Percentiles rank a stretch among this genome's conserved stretches.
These are phyloP conservation scores for Tolypocladium capitatum DNA, from an alignment of 2,329 filamentous ascomycete genomes.

Conservation along the genomic window DNA sequence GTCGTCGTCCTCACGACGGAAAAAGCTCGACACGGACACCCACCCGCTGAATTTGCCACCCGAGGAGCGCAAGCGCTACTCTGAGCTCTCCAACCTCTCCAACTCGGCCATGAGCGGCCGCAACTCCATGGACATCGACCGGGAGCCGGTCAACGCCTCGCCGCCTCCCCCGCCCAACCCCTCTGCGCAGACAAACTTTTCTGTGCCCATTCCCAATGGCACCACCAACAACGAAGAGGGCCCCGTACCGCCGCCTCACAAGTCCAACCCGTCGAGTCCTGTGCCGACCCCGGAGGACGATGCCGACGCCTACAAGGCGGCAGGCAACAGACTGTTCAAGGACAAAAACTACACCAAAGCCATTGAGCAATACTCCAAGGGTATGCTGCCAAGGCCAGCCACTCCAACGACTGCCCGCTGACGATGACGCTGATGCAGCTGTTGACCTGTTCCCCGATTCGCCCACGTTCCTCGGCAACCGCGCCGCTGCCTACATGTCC, in stretches of 20 bases:
- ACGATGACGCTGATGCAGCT: conserved; percentile 31
- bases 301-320: conserved; percentile 81
- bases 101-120: conserved; percentile 42
- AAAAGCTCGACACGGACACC: conserved; percentile 52
- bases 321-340: conserved; percentile 96
- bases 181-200: conserved; percentile 30
- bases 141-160: conserved; percentile 41
- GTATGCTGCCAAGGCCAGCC: conserved; percentile 34
- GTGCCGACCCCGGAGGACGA: conserved; percentile 49
- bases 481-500: conserved; percentile 87
- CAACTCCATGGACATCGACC: conserved; percentile 66
- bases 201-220: conserved; percentile 39
- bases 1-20: conserved; percentile 32
- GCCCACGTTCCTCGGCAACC: conserved; percentile 84
- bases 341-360: conserved; percentile 79
- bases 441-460: conserved; percentile 78
- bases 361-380: conserved; percentile 89
- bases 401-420: conserved; percentile 4
- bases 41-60: conserved; percentile 86
- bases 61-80: conserved; percentile 71
- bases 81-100: conserved; percentile 53
- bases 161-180: conserved; percentile 36
- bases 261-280: conserved; percentile 48
- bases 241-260: conserved; percentile 61
- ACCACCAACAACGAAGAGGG: conserved; percentile 28